phyloP scores from a whole-genome alignment of 495 filamentous ascomycete species.

The Elaphomyces granulatus region DNA sequence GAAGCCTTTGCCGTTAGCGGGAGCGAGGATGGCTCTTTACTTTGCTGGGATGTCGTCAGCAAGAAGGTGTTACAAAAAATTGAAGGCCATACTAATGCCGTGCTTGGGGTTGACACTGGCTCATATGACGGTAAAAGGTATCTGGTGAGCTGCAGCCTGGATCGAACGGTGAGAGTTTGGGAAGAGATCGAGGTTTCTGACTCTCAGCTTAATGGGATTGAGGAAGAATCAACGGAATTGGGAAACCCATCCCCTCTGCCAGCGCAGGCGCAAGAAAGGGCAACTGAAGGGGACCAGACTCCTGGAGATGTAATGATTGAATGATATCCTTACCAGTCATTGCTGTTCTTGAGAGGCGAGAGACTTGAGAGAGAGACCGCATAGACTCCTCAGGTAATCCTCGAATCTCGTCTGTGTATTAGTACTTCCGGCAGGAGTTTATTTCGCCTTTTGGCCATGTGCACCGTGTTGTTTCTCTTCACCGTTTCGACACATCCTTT shows the following conservation, averaged over 20 bases:
- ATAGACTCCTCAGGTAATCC: too few relatives aligned
- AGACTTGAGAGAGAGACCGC: too few relatives aligned
- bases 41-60: conserved; percentile 78
- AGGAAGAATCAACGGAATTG: not conserved
- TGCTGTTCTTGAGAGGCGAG: too few relatives aligned
- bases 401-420: too few relatives aligned
- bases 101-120: conserved; percentile 65
- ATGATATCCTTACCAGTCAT: too few relatives aligned
- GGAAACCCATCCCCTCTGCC: not conserved
- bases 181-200: conserved; percentile 17
- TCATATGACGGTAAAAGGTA: conserved; percentile 21
- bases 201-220: not conserved
- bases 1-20: conserved; percentile 61
- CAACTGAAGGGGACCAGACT: not conserved
- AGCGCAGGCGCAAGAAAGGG: not conserved
- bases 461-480: too few relatives aligned
- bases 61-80: conserved; percentile 67
- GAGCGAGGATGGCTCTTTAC: conserved; percentile 71
- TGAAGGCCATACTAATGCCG: conserved; percentile 61
- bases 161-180: conserved; percentile 52
- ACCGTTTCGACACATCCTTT: too few relatives aligned
- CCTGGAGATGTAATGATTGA: not conserved
- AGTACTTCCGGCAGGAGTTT: too few relatives aligned
- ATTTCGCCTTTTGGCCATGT: too few relatives aligned
- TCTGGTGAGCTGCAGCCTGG: conserved; percentile 49